Conservation (phyloP, 805 yeast species). For the Yarrowia bubula region DNA sequence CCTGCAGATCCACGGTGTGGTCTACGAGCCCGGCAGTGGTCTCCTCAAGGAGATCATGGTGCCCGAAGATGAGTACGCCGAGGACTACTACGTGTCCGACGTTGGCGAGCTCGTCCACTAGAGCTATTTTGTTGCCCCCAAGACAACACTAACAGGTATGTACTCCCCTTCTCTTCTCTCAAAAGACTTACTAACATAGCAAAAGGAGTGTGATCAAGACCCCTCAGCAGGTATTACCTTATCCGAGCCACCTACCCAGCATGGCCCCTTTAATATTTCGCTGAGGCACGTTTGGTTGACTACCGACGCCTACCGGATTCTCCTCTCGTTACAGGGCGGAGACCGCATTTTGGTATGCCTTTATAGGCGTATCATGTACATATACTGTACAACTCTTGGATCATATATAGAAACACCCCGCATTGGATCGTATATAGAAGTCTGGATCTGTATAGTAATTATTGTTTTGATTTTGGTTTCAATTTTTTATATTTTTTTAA, state of each 20-base stretch:
- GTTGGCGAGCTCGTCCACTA: constrained; percentile 16
- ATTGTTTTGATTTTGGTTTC: not conserved
- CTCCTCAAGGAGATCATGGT: constrained; percentile 48
- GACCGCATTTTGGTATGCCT: not conserved
- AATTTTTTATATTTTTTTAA: not conserved
- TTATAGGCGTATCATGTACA: constrained; percentile 20
- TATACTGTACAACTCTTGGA: constrained; percentile 24
- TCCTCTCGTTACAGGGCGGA: not conserved
- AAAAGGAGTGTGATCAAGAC: constrained; percentile 7
- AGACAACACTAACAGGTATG: constrained; percentile 11
- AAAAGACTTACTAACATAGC: constrained; percentile 24
- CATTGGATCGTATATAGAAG: constrained; percentile 27
- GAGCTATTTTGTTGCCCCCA: not conserved
- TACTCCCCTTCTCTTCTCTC: not conserved
- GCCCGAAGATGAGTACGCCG: constrained; percentile 36
- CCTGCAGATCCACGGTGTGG: constrained; percentile 75
- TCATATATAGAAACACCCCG: constrained; percentile 21
- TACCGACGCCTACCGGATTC: not conserved
- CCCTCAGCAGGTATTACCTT: constrained; percentile 4
- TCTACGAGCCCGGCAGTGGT: constrained; percentile 82
- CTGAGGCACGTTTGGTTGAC: constrained; percentile 16
- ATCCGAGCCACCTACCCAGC: constrained; percentile 1
- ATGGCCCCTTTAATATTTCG: not conserved
- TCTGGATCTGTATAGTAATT: constrained; percentile 27
- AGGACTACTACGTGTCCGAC: constrained; percentile 27